Base-by-base conservation (phyloP, 768 basidiomycete genomes). In the Lentinus tigrinus region DNA sequence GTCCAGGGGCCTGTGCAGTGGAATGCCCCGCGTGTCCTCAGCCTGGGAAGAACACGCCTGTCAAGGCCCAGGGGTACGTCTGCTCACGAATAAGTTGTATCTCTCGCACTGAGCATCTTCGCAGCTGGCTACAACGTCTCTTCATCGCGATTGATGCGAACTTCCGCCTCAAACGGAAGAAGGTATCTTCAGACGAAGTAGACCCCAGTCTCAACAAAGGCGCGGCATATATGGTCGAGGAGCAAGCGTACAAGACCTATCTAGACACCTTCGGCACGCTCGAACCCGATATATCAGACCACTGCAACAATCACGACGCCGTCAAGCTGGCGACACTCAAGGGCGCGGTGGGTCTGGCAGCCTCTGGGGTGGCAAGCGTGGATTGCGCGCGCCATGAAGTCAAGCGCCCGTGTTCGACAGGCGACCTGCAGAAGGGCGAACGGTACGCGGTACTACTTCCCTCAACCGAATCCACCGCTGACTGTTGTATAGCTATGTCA, bases 141-240 rank as follows among this genome's bases (percentile, higher is more conserved):
- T 69, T 69, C 27, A 7, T 73, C 1, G 67, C 69, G 1, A 61
- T 69, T 0, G 69, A 74, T 52, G 69, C 69, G 0, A 70, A 69
- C 52, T 74, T 75, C 38, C 60, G 63, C 2, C 43, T 72, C 28
- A 71, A 72, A 40, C 47, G 42, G 2, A 61, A 58, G 38, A 36
- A 21, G 2, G 63, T 67, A 1, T 65, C 53, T 0, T 65, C 52
- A 3, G 61, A 64, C 10, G 24, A 3, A 0, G 19, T 51, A 0
- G 68, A 72, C 48, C 68, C 69, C 0, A 47, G 59, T 17, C 64
- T 72, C 4, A 63, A 64, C 11, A 44, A 60, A 0, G 72, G 73
- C 3, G 63, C 48, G 54, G 52, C 63, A 2, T 72, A 70, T 31
- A 69, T 71, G 44, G 66, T 71, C 5, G 63, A 70, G 28, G 58